Conservation (phyloP, 225 moss, liverwort and hornwort genomes). For the Bryoerythrophyllum caledonicum region DNA sequence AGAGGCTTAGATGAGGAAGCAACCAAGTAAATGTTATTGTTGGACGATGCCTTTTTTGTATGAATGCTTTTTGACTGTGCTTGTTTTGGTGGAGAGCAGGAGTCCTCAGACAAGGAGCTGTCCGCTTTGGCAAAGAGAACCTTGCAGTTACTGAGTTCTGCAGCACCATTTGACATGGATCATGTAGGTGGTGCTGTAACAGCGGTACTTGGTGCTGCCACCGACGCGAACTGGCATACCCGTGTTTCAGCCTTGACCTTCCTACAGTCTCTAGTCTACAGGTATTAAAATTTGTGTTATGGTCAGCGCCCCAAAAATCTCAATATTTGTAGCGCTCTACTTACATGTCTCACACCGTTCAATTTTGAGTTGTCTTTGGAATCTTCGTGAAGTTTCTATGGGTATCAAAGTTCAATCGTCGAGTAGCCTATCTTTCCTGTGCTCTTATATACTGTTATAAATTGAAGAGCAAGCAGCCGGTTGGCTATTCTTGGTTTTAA, state of each 20-base stretch:
- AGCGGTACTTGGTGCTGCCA: constrained; percentile 73
- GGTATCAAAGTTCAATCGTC: constrained; percentile 11
- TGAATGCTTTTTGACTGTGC: constrained; percentile 2
- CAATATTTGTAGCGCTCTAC: constrained; percentile 1
- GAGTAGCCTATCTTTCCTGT: neutral
- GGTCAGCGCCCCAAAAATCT: neutral
- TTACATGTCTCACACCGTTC: constrained; percentile 7
- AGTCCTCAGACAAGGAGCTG: constrained; percentile 89
- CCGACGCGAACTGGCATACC: constrained; percentile 90
- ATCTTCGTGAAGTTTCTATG: constrained; percentile 18
- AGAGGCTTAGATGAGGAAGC: constrained; percentile 12
- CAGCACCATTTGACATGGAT: constrained; percentile 67
- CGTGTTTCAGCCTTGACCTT: constrained; percentile 87
- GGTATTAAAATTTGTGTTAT: constrained; percentile 42
- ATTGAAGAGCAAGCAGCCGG: neutral
- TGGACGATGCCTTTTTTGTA: neutral
- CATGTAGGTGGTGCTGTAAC: constrained; percentile 74
- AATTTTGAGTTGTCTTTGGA: constrained; percentile 3
- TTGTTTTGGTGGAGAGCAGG: constrained; percentile 51
- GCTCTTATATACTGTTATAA: neutral
- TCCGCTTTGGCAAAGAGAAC: constrained; percentile 74
- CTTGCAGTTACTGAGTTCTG: constrained; percentile 75
- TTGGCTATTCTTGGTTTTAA: constrained; percentile 4
- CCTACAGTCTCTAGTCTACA: constrained; percentile 85
- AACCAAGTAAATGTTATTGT: neutral